Percentiles rank a stretch among this genome's conserved stretches.
Evolutionary conservation across 2,329 filamentous ascomycete genomes (phyloP).

Genomic region (Penicillium sp.): DNA sequence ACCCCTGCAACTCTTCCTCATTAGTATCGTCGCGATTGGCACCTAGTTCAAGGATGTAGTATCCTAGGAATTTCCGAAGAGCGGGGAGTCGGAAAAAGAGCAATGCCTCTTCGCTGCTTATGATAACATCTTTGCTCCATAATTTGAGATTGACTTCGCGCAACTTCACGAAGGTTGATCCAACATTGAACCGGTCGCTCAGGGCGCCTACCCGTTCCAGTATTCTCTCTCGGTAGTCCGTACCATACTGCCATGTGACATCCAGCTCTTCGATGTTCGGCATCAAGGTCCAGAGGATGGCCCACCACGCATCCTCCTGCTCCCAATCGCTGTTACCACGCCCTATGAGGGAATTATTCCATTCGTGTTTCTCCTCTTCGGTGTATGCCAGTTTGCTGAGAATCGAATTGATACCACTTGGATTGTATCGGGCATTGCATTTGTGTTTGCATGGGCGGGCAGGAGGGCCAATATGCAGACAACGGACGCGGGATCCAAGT

Average conservation of each 20-base stretch:
- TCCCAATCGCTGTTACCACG: neutral
- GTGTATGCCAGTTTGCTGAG: neutral
- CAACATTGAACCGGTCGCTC: neutral
- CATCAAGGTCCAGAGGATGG: neutral
- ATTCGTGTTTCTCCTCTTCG: neutral
- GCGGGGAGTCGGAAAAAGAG: neutral
- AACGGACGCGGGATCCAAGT: neutral
- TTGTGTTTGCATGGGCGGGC: neutral
- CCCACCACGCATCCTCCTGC: neutral
- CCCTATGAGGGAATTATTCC: neutral
- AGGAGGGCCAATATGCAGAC: neutral
- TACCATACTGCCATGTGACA: neutral
- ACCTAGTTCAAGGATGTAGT: neutral
- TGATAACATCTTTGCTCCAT: neutral
- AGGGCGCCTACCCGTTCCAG: neutral
- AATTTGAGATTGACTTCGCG: neutral
- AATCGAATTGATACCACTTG: neutral
- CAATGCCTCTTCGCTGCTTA: neutral
- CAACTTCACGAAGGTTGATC: neutral
- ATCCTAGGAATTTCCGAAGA: neutral
- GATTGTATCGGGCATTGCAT: neutral
- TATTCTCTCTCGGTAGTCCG: neutral
- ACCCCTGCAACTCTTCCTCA: neutral
- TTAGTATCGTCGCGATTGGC: neutral
- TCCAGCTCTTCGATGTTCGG: neutral